Base-by-base conservation (phyloP, 768 basidiomycete genomes). In the Pleurotus pulmonarius region DNA sequence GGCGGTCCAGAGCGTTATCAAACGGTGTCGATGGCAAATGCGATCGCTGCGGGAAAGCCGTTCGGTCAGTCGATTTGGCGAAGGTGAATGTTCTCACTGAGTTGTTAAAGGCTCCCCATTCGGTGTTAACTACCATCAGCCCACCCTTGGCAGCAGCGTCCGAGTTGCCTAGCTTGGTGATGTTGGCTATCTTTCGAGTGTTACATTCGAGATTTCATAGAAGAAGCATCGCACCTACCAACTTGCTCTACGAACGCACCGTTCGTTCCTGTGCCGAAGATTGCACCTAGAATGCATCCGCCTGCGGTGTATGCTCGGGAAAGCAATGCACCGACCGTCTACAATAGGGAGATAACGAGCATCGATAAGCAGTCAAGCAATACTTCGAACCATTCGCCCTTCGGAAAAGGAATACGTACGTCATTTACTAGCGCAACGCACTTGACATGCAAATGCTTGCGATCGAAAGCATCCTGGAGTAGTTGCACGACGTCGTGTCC, bases 31-130 rank as follows among this genome's bases (percentile, higher is more conserved):
- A 82, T 4, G 94, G 95, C 11, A 99, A 81, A 51, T 88, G 85
- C 9, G 82, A 78, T 56, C 95, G 86, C 88, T 95, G 60, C 38
- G 6, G 44, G 37, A 56, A 55, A 48, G 20, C 24, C 5, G 46
- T 12, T 34, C 38, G 45, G 43, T n/a, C 47, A 9, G 64, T 26
- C 26, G 46, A 29, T 47, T 11, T 37, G 8, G 37, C 8, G 15
- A 3, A 20, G 3, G 43, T 18, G 46, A 5, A 44, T 13, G 3
- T n/a, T 18, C 85, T 63, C 68, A 93, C 94, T 49, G 86, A 81
- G 71, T 97, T 98, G 71, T 99, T 92, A 73, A 98, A 97, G 22
- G 85, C 97, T 59, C 97, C 97, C 97, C 96, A 98, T 74, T 98
- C 97, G 5, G 92, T 92, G 73, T 99, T 99, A 56, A 98, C 84